Base-by-base conservation (phyloP, 2,329 filamentous ascomycete species). In the Penicillium sp. region DNA sequence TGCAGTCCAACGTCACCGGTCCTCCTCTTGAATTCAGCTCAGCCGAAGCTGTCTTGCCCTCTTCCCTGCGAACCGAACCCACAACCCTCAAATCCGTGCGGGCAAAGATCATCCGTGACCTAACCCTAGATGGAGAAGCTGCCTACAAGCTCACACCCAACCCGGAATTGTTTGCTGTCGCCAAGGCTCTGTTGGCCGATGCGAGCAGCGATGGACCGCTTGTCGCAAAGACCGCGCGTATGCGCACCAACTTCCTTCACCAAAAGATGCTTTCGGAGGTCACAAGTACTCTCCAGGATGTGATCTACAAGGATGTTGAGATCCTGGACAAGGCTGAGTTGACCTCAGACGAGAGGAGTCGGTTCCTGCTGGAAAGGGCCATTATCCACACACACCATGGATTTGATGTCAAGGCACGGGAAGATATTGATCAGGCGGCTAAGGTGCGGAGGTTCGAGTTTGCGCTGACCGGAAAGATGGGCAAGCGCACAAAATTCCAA, bases 1-100 rank as follows among this genome's bases (percentile, higher is more conserved):
- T 96, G 17, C 93, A 97, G 73, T 86, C 86, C 1, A 96, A 91
- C 70, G 89, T 96, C 53, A 96, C 93, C 4, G 93, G 93, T 0
- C 93, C 93, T 1, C 88, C 91, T 0, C 78, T 96, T n/a, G 77
- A 80, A 0, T 88, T 86, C 68, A 75, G 75, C 25, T 75, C 82
- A 3, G 76, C 81, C 4, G 75, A 81, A 13, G 62, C 77, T 1
- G 62, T 87, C 6, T 67, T 88, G 4, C 81, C 82, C 5, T 51
- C 68, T n/a, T 38, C 56, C 10, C 64, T 78, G 43, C 70, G 66
- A 35, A 59, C 64, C 1, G 66, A 77, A n/a, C 74, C 77, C 29
- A 71, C 81, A 4, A 79, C 61, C 4, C 64, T 82, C 1, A 74
- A 75, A 43, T 69, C 73, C 0, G 68, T 87, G 17, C 80, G 83